phyloP scores from a whole-genome alignment of 192 early-diverging fungal species.

The Podila minutissima region DNA sequence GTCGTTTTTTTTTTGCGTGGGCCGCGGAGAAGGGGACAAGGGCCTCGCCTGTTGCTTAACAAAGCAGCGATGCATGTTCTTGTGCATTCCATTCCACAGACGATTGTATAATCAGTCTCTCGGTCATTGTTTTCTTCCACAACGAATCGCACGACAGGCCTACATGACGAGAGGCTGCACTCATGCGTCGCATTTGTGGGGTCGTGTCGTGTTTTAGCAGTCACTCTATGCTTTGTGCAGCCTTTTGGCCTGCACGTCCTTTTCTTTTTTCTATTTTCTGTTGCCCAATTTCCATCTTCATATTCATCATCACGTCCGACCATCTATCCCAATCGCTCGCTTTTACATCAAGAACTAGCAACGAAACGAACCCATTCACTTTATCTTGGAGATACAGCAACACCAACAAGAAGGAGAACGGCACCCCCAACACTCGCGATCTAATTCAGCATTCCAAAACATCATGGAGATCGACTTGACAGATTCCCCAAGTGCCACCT shows the following conservation, averaged over 20 bases:
- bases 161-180: too few species aligned
- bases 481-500: constrained; percentile 49
- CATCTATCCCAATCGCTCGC: neutral
- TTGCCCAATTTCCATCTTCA: neutral
- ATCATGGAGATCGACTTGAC: constrained; percentile 50
- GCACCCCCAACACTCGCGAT: neutral
- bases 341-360: neutral
- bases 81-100: too few species aligned
- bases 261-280: neutral
- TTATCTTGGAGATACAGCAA: neutral
- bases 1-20: too few species aligned
- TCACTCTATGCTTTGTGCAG: neutral
- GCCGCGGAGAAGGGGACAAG: too few species aligned
- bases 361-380: neutral
- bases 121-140: too few species aligned
- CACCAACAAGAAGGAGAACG: neutral
- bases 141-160: too few species aligned
- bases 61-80: too few species aligned
- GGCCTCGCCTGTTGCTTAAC: too few species aligned
- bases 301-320: neutral
- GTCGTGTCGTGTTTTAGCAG: neutral
- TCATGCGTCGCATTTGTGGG: too few species aligned
- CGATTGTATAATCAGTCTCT: too few species aligned
- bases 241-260: neutral
- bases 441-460: neutral